These are phyloP conservation scores for Reticulascus tulasneorum DNA, from an alignment of 2,329 filamentous ascomycete species.

Conservation along the genomic window DNA sequence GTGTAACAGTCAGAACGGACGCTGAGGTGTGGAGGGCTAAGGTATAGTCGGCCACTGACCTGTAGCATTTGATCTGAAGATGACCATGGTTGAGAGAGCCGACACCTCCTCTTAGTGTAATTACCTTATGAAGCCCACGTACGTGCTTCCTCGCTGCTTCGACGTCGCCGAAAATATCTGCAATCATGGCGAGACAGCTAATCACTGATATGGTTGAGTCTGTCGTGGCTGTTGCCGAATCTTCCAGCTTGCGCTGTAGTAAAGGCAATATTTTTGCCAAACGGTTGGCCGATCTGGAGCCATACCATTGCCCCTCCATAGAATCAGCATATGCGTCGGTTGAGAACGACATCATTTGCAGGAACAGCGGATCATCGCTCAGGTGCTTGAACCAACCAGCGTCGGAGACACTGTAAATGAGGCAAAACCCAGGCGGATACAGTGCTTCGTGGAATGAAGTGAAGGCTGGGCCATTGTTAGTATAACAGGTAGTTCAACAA, in stretches of 20 bases:
- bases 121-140: not conserved
- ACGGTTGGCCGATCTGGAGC: not conserved
- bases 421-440: too few relatives aligned
- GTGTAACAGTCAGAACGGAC: not conserved
- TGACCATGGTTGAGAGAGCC: constrained; percentile 19
- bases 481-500: too few relatives aligned
- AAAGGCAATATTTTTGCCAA: not conserved
- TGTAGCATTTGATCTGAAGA: constrained; percentile 23
- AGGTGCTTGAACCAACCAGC: constrained; percentile 26
- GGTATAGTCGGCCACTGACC: too few relatives aligned
- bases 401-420: too few relatives aligned
- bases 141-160: not conserved
- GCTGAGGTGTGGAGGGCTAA: too few relatives aligned
- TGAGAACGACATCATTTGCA: constrained; percentile 8
- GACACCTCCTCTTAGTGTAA: too few relatives aligned
- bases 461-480: too few relatives aligned
- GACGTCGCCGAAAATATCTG: not conserved
- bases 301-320: too few relatives aligned
- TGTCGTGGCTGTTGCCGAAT: not conserved
- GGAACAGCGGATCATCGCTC: constrained; percentile 17
- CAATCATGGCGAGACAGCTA: not conserved
- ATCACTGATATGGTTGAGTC: not conserved
- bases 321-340: too few relatives aligned
- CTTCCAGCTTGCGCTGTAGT: not conserved
- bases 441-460: too few relatives aligned